Base-by-base conservation (phyloP, 306 rosid genomes). In the Dalbergia oliveri region DNA sequence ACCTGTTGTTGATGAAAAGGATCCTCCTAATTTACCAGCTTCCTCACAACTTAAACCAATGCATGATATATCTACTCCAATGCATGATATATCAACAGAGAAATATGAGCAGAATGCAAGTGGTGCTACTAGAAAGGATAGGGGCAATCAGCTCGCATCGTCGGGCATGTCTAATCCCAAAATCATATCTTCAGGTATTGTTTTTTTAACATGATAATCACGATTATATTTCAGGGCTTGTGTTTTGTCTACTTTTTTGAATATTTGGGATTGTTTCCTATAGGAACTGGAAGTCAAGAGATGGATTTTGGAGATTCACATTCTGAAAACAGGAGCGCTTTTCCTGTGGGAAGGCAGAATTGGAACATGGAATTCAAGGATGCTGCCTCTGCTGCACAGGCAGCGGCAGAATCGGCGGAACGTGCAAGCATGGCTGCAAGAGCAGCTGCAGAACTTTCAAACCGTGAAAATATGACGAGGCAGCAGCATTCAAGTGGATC, bases 391-490 rank as follows among this genome's bases (percentile, higher is more conserved):
- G 99, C 99, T 49, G 99, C 99, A 0, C 93, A 87, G 91, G 98
- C 94, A 61, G 99, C 99, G 71, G 98, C 99, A 68, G 98, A 93
- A 85, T 91, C 99, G 74, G 99, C 99, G 5, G 98, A 95, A 79
- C 91, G 16, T 51, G 99, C 99, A 54, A 88, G 94, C 82, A 73
- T 89, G 88, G 99, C 99, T 83, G 99, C 99, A 65, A 88, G 97
- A 84, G 99, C 99, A 84, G 99, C 99, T 82, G 99, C 97, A n/a
- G 97, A 91, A 79, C 91, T 93, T 72, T 90, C 98, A 77, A 93
- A 87, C 76, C 87, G 84, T 72, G 93, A 76, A 68, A 84, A 83
- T 58, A 73, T 87, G 19, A 53, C 77, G 21, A 79, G 75, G 89
- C 90, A 91, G 89, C 91, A 93, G 79, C 54, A 86, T 73, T 86